Evolutionary conservation across 1,139 yeast species (phyloP), one percentile per base, ranked within the genome.

Genomic region (Sugiyamaella paludigena): DNA sequence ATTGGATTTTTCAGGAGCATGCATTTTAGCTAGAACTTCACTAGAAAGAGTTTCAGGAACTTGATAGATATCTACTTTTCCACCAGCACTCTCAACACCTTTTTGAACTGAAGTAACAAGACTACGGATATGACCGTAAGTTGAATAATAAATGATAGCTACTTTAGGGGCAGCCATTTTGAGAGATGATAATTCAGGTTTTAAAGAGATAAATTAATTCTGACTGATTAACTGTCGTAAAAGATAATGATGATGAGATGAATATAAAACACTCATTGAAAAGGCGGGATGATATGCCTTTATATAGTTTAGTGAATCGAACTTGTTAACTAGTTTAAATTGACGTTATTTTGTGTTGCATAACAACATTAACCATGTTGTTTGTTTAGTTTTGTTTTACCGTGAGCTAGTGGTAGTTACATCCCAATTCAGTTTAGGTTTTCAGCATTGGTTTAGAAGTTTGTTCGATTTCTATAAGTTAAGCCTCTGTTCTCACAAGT

Each of bases 81-180:
- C 86, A 62, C 95, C 95, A 45, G 91, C 83, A 39, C 80, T 74
- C 63, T 79, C 83, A 52, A 86, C 73, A 65, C 95, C 96, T 54
- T 73, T 74, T 72, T 82, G 78, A 64, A 80, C 82, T 52, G 84
- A 76, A 70, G 80, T 78, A 53, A 95, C 95, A 56, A 85, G 59
- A 45, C 75, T 71, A 58, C 81, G 80, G 60, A 84, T 72, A 73
- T 88, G 96, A 61, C 89, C 89, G 76, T 86, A 87, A 65, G 83
- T 70, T 48, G 96, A 80, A 79, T 88, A 88, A 68, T 83, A 81
- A 68, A 88, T 77, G 62, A 88, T 84, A 50, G 84, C 84, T 49
- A 79, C 69, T 61, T 74, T 78, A 40, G 73, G 73, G 49, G 78
- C 75, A 29, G 53, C 51, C 56, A 52, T 54, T 37, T 31, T 50